These are phyloP conservation scores for Phalaenopsis aphrodite DNA, from an alignment of 106 monocot species.

Conservation along the genomic window DNA sequence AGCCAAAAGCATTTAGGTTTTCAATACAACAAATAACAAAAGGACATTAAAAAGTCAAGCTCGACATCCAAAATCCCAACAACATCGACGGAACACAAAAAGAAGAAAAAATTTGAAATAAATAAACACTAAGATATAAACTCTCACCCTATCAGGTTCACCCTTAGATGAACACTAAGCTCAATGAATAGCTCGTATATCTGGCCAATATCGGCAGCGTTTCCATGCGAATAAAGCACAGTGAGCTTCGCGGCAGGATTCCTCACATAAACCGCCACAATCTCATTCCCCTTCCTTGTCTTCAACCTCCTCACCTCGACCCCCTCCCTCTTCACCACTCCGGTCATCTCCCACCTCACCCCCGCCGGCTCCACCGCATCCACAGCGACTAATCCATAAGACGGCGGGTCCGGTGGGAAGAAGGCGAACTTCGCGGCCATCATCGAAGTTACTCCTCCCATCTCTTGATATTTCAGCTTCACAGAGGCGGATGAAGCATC, in stretches of 20 bases:
- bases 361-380: not conserved
- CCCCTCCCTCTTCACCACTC: constrained; percentile 6
- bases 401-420: constrained; percentile 64
- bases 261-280: constrained; percentile 39
- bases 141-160: constrained; percentile 64
- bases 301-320: constrained; percentile 27
- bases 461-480: not conserved
- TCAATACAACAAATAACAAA: not conserved
- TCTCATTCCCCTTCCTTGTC: constrained; percentile 42
- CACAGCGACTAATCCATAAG: constrained; percentile 28
- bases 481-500: not conserved
- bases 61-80: not conserved
- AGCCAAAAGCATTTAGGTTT: not conserved
- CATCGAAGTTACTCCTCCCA: constrained; percentile 61
- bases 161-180: constrained; percentile 54
- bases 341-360: constrained; percentile 24
- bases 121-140: not conserved
- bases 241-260: constrained; percentile 45
- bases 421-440: constrained; percentile 67
- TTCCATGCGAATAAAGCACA: constrained; percentile 61
- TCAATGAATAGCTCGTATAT: constrained; percentile 62
- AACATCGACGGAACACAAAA: not conserved
- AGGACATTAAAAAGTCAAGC: not conserved
- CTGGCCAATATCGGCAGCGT: constrained; percentile 67
- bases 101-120: not conserved